A percentile compares a stretch with the other conserved stretches of the same genome.
Conservation (phyloP, 2,329 filamentous ascomycete species). For the Atkinsonella texensis region DNA sequence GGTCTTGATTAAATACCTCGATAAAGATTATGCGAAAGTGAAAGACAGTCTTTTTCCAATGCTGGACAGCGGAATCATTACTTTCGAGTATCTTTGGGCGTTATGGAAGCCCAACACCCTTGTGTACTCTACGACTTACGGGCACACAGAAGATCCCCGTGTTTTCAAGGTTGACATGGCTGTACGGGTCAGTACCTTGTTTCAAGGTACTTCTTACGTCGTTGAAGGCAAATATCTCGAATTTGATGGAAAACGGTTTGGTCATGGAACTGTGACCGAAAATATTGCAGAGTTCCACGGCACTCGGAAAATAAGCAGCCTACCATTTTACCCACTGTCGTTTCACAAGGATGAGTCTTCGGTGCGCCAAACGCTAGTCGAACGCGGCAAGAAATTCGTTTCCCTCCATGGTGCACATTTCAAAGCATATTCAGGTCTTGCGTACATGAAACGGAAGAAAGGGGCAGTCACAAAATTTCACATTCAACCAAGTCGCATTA, state of each 20-base stretch:
- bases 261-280: slow-evolving; percentile 57
- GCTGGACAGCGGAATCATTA: slow-evolving; percentile 71
- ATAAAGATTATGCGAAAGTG: slow-evolving; percentile 65
- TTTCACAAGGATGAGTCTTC: slow-evolving; percentile 64
- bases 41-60: slow-evolving; percentile 73
- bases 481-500: slow-evolving; percentile 75
- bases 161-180: slow-evolving; percentile 73
- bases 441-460: slow-evolving; percentile 73
- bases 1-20: slow-evolving; percentile 62
- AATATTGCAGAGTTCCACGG: slow-evolving; percentile 70
- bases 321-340: slow-evolving; percentile 64
- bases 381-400: slow-evolving; percentile 77
- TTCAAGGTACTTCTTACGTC: slow-evolving; percentile 63
- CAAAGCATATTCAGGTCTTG: slow-evolving; percentile 70
- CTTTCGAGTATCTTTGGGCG: slow-evolving; percentile 80
- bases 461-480: slow-evolving; percentile 55
- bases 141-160: slow-evolving; percentile 61
- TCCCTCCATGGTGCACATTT: slow-evolving; percentile 73
- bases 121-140: slow-evolving; percentile 66
- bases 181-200: slow-evolving; percentile 55
- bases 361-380: slow-evolving; percentile 55
- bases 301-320: slow-evolving; percentile 66
- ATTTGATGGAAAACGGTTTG: slow-evolving; percentile 79
- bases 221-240: slow-evolving; percentile 74
- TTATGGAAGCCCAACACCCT: slow-evolving; percentile 80